Evolutionary conservation across 257 asterid species (phyloP).

Genomic region (Gentiana macrophylla): DNA sequence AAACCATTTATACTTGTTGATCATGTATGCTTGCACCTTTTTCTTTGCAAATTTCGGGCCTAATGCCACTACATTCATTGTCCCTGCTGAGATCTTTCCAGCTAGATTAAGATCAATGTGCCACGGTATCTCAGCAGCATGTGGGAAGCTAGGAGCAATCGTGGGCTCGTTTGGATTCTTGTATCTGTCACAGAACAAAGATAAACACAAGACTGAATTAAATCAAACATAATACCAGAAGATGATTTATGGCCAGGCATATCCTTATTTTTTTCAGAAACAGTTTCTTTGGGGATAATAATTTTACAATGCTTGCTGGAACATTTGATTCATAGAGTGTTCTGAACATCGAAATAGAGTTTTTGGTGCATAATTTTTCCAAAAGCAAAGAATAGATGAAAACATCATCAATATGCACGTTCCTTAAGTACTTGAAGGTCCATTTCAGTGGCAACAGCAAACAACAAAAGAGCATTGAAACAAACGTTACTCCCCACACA

Average conservation of each 20-base stretch:
- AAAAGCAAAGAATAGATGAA: background rate
- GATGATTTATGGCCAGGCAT: too few species aligned
- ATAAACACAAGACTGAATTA: background rate
- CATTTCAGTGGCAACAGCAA: too few species aligned
- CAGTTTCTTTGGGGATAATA: too few species aligned
- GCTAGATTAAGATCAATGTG: conserved; percentile 28
- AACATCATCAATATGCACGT: conserved; percentile 17
- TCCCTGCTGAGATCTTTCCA: conserved; percentile 30
- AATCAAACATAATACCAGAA: too few species aligned
- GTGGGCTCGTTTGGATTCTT: conserved; percentile 27
- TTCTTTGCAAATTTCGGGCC: conserved; percentile 34
- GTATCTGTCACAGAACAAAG: conserved; percentile 24
- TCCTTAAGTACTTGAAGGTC: conserved; percentile 8
- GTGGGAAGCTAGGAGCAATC: conserved; percentile 28
- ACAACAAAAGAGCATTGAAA: too few species aligned
- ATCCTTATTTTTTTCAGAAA: too few species aligned
- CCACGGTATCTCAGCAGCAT: conserved; percentile 30
- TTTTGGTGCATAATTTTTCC: too few species aligned
- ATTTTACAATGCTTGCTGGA: too few species aligned
- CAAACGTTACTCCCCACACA: too few species aligned
- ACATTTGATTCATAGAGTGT: too few species aligned
- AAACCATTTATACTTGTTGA: conserved; percentile 27
- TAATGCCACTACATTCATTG: conserved; percentile 25
- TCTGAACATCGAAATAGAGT: too few species aligned
- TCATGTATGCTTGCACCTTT: conserved; percentile 22